These are phyloP conservation scores for Hypoxylon rubiginosum DNA, from an alignment of 2,329 filamentous ascomycete genomes.

Conservation along the genomic window DNA sequence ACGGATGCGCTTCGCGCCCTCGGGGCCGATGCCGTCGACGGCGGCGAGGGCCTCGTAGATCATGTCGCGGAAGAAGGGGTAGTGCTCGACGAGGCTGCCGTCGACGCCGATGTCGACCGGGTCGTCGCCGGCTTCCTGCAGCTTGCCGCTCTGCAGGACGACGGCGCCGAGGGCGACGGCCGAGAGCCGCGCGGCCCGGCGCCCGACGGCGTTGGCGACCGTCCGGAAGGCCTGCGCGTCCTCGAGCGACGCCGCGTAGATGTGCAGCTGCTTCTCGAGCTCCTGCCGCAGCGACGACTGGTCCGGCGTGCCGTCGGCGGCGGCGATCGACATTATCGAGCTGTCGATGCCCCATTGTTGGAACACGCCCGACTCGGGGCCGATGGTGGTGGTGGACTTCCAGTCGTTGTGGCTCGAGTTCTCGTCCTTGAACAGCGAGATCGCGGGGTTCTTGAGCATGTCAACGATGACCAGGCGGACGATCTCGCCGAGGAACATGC, in stretches of 20 bases:
- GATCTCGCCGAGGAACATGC: conserved; percentile 98
- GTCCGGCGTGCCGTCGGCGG: conserved; percentile 81
- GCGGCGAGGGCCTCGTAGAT: conserved; percentile 84
- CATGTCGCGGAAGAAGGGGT: conserved; percentile 90
- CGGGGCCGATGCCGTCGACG: conserved; percentile 81
- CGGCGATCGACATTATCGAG: conserved; percentile 87
- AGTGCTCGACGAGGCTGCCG: conserved; percentile 94
- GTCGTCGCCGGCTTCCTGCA: conserved; percentile 74
- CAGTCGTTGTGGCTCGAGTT: conserved; percentile 79
- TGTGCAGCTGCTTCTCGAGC: conserved; percentile 80
- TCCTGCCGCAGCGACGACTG: conserved; percentile 81
- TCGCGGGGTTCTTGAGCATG: conserved; percentile 75
- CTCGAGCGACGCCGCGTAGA: conserved; percentile 82
- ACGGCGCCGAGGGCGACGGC: conserved; percentile 90
- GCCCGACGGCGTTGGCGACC: conserved; percentile 85
- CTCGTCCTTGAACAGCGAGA: conserved; percentile 81
- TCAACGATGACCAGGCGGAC: conserved; percentile 81
- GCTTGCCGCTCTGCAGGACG: conserved; percentile 82
- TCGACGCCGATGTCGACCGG: conserved; percentile 93
- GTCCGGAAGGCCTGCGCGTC: conserved; percentile 91
- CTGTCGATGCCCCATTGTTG: conserved; percentile 92
- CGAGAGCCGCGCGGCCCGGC: conserved; percentile 87
- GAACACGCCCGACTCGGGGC: conserved; percentile 75
- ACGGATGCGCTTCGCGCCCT: conserved; percentile 86
- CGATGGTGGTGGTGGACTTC: conserved; percentile 77